Evolutionary conservation across 257 asterid genomes (phyloP).

Genomic region (Nicotiana otophora): DNA sequence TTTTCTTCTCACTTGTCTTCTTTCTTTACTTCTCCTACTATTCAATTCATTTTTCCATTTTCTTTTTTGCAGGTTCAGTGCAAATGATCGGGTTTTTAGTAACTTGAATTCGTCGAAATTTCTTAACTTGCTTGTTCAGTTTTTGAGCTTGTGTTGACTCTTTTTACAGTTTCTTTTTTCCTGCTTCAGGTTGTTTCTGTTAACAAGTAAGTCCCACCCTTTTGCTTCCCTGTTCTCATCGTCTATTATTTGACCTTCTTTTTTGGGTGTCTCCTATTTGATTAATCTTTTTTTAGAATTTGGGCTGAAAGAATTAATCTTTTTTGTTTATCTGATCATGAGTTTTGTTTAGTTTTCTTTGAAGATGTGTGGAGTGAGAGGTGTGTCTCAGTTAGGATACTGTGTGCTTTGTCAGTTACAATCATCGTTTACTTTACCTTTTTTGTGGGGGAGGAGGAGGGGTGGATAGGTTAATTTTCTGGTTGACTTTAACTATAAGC

Average conservation of each 20-base stretch:
- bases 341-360: background rate
- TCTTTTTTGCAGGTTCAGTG: background rate
- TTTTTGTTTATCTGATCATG: background rate
- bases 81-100: slow-evolving; percentile 6
- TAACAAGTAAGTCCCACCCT: slow-evolving; percentile 9
- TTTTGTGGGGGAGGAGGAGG: too few relatives aligned
- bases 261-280: background rate
- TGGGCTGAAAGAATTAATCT: background rate
- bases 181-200: background rate
- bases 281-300: background rate
- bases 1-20: background rate
- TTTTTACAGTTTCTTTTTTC: background rate
- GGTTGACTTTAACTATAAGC: background rate
- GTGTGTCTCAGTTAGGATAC: background rate
- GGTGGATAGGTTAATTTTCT: background rate
- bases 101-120: slow-evolving; percentile 17
- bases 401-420: background rate
- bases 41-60: background rate
- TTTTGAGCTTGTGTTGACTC: background rate
- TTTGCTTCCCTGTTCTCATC: background rate
- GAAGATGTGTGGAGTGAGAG: background rate
- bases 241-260: background rate
- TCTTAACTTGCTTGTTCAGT: background rate
- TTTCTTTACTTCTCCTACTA: background rate
- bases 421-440: background rate